These are phyloP conservation scores for Leptographium lundbergii DNA, from an alignment of 2,329 filamentous ascomycete genomes.

Conservation along the genomic window DNA sequence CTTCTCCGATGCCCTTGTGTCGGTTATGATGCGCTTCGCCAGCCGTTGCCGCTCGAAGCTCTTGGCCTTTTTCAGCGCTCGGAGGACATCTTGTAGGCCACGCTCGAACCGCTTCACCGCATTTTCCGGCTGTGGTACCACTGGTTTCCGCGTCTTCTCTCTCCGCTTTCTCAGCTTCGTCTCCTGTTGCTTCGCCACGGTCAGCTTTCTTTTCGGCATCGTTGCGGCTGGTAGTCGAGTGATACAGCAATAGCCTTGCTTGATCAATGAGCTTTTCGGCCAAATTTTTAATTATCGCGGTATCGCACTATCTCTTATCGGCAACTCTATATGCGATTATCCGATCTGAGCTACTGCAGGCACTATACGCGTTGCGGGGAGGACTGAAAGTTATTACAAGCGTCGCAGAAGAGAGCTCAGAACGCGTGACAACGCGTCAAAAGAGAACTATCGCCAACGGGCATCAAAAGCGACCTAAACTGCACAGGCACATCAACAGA, in stretches of 20 bases:
- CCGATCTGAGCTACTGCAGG: slow-evolving; percentile 7
- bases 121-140: slow-evolving; percentile 7
- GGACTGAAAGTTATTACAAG: not conserved
- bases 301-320: slow-evolving; percentile 3
- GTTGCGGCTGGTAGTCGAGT: not conserved
- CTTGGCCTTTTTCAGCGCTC: slow-evolving; percentile 59
- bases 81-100: slow-evolving; percentile 37
- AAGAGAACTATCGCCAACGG: not conserved
- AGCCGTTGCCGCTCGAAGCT: slow-evolving; percentile 70
- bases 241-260: too few relatives aligned
- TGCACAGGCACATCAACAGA: not conserved
- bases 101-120: slow-evolving; percentile 8
- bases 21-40: slow-evolving; percentile 42
- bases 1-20: slow-evolving; percentile 15
- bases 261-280: not conserved
- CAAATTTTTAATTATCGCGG: not conserved
- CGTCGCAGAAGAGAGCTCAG: not conserved
- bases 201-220: slow-evolving; percentile 3
- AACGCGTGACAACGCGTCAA: slow-evolving; percentile 2
- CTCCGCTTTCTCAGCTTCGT: not conserved
- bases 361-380: slow-evolving; percentile 11
- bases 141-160: slow-evolving; percentile 1
- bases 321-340: not conserved
- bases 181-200: not conserved
- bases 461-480: not conserved